Conservation (phyloP, 352 stramenopile species). For the Thalassiosira pacifica region DNA sequence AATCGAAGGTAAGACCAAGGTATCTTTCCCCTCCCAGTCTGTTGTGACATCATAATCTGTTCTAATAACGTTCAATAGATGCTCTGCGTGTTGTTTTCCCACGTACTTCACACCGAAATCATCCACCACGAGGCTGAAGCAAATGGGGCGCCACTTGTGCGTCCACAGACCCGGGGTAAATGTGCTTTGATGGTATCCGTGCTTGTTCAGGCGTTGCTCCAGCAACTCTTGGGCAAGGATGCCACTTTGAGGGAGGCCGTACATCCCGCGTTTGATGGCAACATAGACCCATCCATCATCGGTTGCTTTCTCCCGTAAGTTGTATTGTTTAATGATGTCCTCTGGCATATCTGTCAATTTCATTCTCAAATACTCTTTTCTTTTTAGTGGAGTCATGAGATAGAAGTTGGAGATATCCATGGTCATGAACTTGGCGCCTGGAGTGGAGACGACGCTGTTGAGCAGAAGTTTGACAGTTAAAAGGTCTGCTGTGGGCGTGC, state of each 20-base stretch:
- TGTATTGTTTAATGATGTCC: constrained; percentile 34
- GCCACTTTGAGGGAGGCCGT: constrained; percentile 51
- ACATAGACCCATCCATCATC: constrained; percentile 43
- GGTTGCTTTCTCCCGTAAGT: constrained; percentile 12
- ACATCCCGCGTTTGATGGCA: constrained; percentile 44
- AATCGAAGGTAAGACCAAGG: constrained; percentile 40
- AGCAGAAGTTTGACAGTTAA: constrained; percentile 52
- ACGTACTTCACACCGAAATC: constrained; percentile 42
- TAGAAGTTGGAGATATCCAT: too few species aligned
- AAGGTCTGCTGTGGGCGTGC: constrained; percentile 47
- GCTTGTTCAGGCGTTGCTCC: background rate
- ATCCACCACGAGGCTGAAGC: constrained; percentile 52
- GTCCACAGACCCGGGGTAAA: constrained; percentile 58
- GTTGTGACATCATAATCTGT: constrained; percentile 29
- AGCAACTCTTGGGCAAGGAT: constrained; percentile 41
- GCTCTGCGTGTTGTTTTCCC: constrained; percentile 21
- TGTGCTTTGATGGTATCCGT: constrained; percentile 29
- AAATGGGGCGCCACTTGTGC: constrained; percentile 31
- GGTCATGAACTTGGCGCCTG: constrained; percentile 37
- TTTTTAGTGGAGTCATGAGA: constrained; percentile 27
- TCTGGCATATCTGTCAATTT: constrained; percentile 32
- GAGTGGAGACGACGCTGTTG: constrained; percentile 59
- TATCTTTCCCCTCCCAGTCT: constrained; percentile 33
- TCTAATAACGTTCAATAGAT: constrained; percentile 32
- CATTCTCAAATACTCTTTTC: constrained; percentile 56